Percentiles rank a stretch among this genome's conserved stretches.
Conservation (phyloP, 768 basidiomycete species). For the Tylopilus balloui region DNA sequence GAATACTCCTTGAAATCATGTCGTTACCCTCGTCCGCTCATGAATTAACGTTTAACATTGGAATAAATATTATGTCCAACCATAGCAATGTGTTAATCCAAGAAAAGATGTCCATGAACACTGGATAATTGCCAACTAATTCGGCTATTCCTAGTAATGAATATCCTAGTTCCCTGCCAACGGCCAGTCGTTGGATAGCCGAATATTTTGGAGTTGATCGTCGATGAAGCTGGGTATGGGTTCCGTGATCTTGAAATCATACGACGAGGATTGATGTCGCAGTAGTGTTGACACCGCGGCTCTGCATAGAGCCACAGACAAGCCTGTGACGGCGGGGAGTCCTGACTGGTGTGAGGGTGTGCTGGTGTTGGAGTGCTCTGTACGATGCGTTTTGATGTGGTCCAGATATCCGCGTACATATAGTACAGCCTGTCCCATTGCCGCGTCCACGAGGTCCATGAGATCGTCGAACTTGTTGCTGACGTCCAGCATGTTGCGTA, state of each 20-base stretch:
- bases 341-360: constrained; percentile 5
- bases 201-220: constrained; percentile 38
- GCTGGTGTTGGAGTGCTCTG: constrained; percentile 46
- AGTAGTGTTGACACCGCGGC: constrained; percentile 54
- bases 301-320: constrained; percentile 52
- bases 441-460: constrained; percentile 38
- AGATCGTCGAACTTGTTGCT: constrained; percentile 36
- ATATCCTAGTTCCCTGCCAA: constrained; percentile 48
- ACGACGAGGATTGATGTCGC: constrained; percentile 50
- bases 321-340: constrained; percentile 34
- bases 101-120: background rate
- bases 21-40: background rate
- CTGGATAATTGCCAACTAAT: no score
- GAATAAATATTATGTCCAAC: background rate
- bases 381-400: constrained; percentile 53
- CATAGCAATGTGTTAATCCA: background rate
- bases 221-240: constrained; percentile 46
- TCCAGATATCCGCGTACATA: constrained; percentile 61
- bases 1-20: background rate
- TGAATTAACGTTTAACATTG: no score
- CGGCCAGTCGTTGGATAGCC: constrained; percentile 38
- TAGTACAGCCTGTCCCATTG: constrained; percentile 61
- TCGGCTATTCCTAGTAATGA: constrained; percentile 23
- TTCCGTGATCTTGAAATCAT: constrained; percentile 45
- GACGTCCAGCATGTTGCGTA: constrained; percentile 57